A percentile compares a stretch with the other conserved stretches of the same genome.
phyloP scores from a whole-genome alignment of 768 basidiomycete genomes.

The Calocybe indica region DNA sequence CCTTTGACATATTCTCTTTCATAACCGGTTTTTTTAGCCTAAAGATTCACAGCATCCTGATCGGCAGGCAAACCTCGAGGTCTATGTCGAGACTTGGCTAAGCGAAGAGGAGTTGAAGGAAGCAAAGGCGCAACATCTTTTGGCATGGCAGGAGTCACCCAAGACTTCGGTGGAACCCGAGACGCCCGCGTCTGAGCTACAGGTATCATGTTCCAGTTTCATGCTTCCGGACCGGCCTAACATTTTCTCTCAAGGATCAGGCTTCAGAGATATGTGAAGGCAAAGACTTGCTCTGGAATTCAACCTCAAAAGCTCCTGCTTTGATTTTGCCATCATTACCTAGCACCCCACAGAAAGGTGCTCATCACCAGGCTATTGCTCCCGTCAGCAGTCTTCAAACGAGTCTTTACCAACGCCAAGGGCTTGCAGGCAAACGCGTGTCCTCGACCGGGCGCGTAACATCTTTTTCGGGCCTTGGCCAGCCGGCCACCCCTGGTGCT shows the following conservation, averaged over 20 bases:
- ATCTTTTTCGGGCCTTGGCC: constrained; percentile 11
- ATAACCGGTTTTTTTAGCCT: constrained; percentile 38
- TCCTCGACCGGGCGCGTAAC: too few relatives aligned
- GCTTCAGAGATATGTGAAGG: constrained; percentile 23
- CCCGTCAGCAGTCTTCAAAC: constrained; percentile 36
- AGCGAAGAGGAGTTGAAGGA: constrained; percentile 66
- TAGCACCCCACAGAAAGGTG: constrained; percentile 20
- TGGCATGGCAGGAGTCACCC: constrained; percentile 67
- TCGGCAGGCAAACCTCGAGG: constrained; percentile 57
- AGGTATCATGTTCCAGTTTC: constrained; percentile 11
- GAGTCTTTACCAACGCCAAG: constrained; percentile 39
- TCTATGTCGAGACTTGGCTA: constrained; percentile 76
- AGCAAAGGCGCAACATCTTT: constrained; percentile 51
- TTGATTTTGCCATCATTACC: constrained; percentile 20
- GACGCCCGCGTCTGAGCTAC: constrained; percentile 31
- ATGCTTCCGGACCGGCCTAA: too few relatives aligned
- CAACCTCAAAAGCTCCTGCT: constrained; percentile 33
- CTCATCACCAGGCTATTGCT: constrained; percentile 43
- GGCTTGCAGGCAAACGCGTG: too few relatives aligned
- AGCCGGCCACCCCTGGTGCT: constrained; percentile 5
- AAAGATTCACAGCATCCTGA: constrained; percentile 77
- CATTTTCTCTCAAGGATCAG: too few relatives aligned
- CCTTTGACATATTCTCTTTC: neutral
- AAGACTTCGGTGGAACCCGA: constrained; percentile 37
- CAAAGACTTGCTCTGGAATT: constrained; percentile 69